phyloP scores from a whole-genome alignment of 495 filamentous ascomycete species.

The Cercophora samala region DNA sequence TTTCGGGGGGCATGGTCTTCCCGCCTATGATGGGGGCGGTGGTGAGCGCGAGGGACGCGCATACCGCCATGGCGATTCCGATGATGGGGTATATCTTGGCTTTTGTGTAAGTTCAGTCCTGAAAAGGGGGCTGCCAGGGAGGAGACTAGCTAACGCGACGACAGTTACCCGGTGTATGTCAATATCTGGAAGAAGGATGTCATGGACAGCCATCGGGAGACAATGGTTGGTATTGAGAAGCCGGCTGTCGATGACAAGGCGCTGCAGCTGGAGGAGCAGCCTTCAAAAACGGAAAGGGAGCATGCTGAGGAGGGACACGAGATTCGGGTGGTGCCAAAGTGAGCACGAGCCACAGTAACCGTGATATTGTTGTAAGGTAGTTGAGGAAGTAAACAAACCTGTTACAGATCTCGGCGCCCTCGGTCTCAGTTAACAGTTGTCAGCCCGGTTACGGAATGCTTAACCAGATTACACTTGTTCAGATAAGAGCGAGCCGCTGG shows the following conservation, averaged over 20 bases:
- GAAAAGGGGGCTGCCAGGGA: background rate
- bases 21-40: conserved; percentile 61
- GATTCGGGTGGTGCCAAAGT: background rate
- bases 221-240: conserved; percentile 34
- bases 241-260: conserved; percentile 16
- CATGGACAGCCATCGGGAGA: conserved; percentile 47
- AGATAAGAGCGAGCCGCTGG: too few relatives aligned
- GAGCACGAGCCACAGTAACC: too few relatives aligned
- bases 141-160: conserved; percentile 29
- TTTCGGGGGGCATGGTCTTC: conserved; percentile 63
- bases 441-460: too few relatives aligned
- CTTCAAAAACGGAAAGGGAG: conserved; percentile 10
- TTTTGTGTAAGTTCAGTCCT: conserved; percentile 30
- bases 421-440: too few relatives aligned
- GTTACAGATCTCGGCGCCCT: too few relatives aligned
- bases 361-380: too few relatives aligned
- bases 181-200: conserved; percentile 46
- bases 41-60: conserved; percentile 39
- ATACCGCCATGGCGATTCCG: conserved; percentile 46
- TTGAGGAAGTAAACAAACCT: too few relatives aligned
- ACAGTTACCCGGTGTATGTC: conserved; percentile 53
- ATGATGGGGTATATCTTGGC: conserved; percentile 45
- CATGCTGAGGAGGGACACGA: background rate
- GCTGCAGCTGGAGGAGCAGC: conserved; percentile 22
- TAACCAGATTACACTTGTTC: too few relatives aligned